These are phyloP conservation scores for Trifolium repens DNA, from an alignment of 306 rosid genomes.

Conservation along the genomic window DNA sequence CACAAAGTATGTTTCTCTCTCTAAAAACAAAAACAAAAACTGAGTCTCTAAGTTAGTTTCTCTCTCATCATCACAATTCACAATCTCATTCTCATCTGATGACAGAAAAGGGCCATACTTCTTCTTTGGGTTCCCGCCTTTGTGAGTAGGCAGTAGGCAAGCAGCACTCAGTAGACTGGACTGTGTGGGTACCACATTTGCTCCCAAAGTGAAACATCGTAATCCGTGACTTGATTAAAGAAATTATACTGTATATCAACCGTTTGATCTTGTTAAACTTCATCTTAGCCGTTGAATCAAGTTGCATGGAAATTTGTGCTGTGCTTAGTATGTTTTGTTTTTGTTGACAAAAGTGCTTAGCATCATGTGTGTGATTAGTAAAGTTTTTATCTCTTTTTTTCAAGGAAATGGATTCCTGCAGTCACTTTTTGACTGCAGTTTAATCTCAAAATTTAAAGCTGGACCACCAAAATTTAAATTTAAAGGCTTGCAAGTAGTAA, in stretches of 20 bases:
- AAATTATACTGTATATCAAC: constrained; percentile 2
- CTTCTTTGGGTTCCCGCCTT: constrained; percentile 74
- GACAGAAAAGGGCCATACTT: constrained; percentile 45
- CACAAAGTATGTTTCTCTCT: constrained; percentile 32
- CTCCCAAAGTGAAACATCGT: constrained; percentile 71
- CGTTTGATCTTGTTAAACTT: constrained; percentile 14
- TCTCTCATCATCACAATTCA: constrained; percentile 37
- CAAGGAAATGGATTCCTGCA: too few relatives aligned
- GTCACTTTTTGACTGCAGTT: too few relatives aligned
- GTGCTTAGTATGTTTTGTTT: constrained; percentile 14
- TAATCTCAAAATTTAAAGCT: too few relatives aligned
- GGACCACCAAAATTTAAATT: too few relatives aligned
- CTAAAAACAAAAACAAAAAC: background rate
- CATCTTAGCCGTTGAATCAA: constrained; percentile 35
- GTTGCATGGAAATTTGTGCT: constrained; percentile 56
- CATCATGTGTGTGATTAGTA: constrained; percentile 40
- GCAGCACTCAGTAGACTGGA: constrained; percentile 42
- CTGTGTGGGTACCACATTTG: constrained; percentile 62
- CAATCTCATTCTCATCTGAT: constrained; percentile 16
- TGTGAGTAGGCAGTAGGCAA: constrained; percentile 42
- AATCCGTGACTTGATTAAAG: constrained; percentile 50
- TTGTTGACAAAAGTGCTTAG: constrained; percentile 5
- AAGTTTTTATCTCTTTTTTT: constrained; percentile 23
- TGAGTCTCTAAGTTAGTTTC: background rate
- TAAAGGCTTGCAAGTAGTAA: too few relatives aligned